Evolutionary conservation across 306 rosid species (phyloP).

Genomic region (Heteromeles arbutifolia): DNA sequence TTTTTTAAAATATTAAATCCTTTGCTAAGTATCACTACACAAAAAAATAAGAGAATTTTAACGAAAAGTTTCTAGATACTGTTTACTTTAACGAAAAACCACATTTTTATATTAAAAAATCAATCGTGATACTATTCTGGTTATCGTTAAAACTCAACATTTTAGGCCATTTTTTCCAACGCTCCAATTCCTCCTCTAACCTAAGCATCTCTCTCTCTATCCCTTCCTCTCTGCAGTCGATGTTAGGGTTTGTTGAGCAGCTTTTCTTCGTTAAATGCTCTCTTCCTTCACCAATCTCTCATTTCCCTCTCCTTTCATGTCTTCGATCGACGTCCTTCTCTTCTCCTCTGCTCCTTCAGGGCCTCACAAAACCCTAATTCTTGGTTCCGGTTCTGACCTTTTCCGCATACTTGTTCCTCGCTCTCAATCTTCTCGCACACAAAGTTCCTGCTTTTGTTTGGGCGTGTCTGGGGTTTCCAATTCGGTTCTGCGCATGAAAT

Average conservation of each 20-base stretch:
- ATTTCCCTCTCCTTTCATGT: constrained; percentile 64
- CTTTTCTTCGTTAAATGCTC: constrained; percentile 47
- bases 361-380: constrained; percentile 66
- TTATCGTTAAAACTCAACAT: too few relatives aligned
- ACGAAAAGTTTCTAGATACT: too few relatives aligned
- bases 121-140: too few relatives aligned
- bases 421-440: constrained; percentile 4
- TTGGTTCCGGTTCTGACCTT: constrained; percentile 33
- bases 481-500: constrained; percentile 30
- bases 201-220: neutral
- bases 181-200: neutral
- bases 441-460: constrained; percentile 15
- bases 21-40: too few relatives aligned
- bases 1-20: too few relatives aligned
- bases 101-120: too few relatives aligned
- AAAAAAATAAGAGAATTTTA: too few relatives aligned
- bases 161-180: too few relatives aligned
- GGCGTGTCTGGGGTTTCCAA: constrained; percentile 13
- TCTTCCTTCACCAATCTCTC: constrained; percentile 39
- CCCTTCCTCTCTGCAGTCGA: constrained; percentile 18
- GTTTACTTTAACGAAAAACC: too few relatives aligned
- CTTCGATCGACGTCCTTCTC: constrained; percentile 55
- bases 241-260: constrained; percentile 23
- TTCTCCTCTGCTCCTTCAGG: constrained; percentile 48
- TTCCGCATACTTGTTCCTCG: constrained; percentile 28